phyloP scores from a whole-genome alignment of 192 early-diverging fungal species.

The Backusella sp. region DNA sequence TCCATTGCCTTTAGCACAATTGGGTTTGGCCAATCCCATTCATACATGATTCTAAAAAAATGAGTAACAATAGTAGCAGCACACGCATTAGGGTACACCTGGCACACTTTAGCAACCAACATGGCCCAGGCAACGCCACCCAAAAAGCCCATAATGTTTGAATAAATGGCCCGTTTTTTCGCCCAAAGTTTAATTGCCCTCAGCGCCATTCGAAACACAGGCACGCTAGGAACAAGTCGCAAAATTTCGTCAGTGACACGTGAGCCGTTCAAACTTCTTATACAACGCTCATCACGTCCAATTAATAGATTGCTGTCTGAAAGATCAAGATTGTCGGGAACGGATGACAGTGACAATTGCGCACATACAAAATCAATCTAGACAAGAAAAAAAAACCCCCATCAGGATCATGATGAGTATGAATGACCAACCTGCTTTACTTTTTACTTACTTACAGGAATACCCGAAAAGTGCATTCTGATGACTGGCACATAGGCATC shows the following conservation, averaged over 20 bases:
- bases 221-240: slow-evolving; percentile 90
- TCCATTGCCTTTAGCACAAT: slow-evolving; percentile 89
- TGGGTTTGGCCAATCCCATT: slow-evolving; percentile 95
- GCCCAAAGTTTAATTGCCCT: slow-evolving; percentile 98
- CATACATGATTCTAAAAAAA: slow-evolving; percentile 85
- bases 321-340: slow-evolving; percentile 86
- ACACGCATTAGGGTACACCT: slow-evolving; percentile 92
- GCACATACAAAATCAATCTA: slow-evolving; percentile 96
- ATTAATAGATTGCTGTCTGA: slow-evolving; percentile 80
- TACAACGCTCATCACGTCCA: slow-evolving; percentile 81
- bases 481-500: slow-evolving; percentile 97
- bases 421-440: background rate
- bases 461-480: slow-evolving; percentile 87
- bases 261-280: slow-evolving; percentile 93
- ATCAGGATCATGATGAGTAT: background rate
- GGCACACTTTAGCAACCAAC: slow-evolving; percentile 91
- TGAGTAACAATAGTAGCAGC: slow-evolving; percentile 83
- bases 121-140: slow-evolving; percentile 99
- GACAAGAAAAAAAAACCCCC: too few relatives aligned
- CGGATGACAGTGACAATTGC: slow-evolving; percentile 59
- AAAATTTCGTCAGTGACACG: slow-evolving; percentile 97
- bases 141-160: slow-evolving; percentile 97
- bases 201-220: slow-evolving; percentile 85
- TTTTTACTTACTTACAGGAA: slow-evolving; percentile 59
- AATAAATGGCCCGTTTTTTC: slow-evolving; percentile 88